phyloP scores from a whole-genome alignment of 176 grass and related monocot genomes.

The Oryza officinalis region DNA sequence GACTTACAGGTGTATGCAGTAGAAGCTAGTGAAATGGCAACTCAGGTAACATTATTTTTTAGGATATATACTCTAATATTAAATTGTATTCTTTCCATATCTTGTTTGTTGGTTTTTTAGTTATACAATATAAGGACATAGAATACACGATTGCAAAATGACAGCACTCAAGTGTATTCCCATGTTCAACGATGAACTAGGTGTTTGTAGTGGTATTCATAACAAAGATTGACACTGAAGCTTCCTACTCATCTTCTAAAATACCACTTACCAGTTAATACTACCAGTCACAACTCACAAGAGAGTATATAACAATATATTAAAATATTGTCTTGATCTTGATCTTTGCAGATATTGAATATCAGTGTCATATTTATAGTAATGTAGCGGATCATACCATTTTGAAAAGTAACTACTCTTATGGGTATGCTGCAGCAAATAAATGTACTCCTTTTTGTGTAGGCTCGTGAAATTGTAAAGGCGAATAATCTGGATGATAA shows the following conservation, averaged over 20 bases:
- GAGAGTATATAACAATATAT: not conserved
- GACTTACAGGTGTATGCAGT: conserved; percentile 76
- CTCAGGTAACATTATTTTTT: conserved; percentile 57
- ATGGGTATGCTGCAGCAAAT: not conserved
- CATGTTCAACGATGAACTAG: not conserved
- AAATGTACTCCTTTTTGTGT: conserved; percentile 27
- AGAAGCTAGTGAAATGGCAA: conserved; percentile 86
- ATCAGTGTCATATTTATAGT: not conserved
- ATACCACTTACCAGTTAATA: not conserved
- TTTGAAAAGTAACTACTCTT: not conserved
- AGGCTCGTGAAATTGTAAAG: conserved; percentile 81
- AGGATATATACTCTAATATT: conserved; percentile 13
- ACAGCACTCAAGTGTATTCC: not conserved
- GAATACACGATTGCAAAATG: not conserved
- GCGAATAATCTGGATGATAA: conserved; percentile 78
- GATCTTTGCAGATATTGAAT: conserved; percentile 13
- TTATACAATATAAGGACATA: not conserved
- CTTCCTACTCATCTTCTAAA: not conserved
- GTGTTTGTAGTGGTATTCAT: not conserved
- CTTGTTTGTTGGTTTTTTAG: conserved; percentile 16
- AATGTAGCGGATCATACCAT: not conserved
- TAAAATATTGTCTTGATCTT: not conserved
- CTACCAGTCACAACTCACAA: not conserved
- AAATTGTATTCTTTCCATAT: conserved; percentile 9
- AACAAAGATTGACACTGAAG: not conserved